phyloP scores from a whole-genome alignment of 495 filamentous ascomycete species.

The Tuber microsphaerosporum region DNA sequence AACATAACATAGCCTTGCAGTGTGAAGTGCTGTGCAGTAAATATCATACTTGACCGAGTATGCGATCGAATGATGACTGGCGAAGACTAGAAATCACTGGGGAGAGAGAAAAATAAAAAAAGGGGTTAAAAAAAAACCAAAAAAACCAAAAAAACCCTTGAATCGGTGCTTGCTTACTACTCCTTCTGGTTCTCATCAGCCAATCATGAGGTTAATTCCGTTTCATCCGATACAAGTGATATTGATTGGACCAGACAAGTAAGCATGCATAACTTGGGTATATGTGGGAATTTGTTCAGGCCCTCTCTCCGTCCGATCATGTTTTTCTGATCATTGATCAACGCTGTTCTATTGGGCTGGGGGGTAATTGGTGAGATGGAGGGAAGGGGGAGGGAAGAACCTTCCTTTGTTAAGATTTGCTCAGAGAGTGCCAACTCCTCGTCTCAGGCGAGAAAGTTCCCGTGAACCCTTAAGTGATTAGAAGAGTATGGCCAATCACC shows the following conservation, averaged over 20 bases:
- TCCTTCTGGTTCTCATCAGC: too few relatives aligned
- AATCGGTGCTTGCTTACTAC: neutral
- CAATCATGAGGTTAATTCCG: neutral
- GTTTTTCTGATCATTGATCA: neutral
- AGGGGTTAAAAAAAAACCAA: neutral
- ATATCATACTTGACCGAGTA: neutral
- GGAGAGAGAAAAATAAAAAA: neutral
- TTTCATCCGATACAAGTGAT: neutral
- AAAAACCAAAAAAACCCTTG: neutral
- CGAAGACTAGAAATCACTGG: neutral
- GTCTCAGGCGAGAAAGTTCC: neutral
- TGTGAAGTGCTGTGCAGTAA: neutral
- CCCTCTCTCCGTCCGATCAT: neutral
- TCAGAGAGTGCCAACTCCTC: neutral
- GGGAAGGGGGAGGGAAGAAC: neutral
- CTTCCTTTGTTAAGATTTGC: neutral
- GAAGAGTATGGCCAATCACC: neutral
- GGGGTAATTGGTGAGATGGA: too few relatives aligned
- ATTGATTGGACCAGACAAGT: neutral
- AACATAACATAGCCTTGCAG: neutral
- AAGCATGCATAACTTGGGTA: neutral
- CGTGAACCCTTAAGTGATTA: neutral
- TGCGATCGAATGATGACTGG: neutral
- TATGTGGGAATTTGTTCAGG: neutral
- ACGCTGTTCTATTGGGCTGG: neutral